Base-by-base conservation (phyloP, 805 yeast species). In the Sugiyamaella valdiviana region DNA sequence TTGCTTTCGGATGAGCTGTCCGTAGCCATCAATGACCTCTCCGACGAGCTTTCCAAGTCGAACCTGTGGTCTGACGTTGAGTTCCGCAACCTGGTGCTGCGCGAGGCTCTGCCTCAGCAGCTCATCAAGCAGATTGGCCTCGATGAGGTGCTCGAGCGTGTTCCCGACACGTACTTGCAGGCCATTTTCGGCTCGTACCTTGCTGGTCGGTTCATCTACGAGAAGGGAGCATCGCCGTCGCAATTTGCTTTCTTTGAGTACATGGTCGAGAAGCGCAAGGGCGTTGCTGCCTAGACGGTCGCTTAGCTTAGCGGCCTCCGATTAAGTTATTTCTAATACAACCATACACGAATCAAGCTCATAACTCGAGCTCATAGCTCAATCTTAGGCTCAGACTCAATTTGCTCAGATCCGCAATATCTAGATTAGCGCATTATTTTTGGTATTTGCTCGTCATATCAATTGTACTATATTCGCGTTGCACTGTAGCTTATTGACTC, bases 181-280 rank as follows among this genome's bases (percentile, higher is more conserved):
- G 95, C 96, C 2, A 78, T 91, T 57, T 85, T 91, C 62, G 95
- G 95, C 40, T 83, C 93, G 32, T 83, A 80, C 62, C 73, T 89
- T 59, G 89, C 95, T 9, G 84, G 95, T 42, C 75, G 83, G 42
- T 89, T 85, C 66, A 95, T 89, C 47, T 89, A 89, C 68, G 74
- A 84, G 22, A 75, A 82, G 61, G 96, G 96, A 48, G 73, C 80
- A 51, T 86, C 79, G 53, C 80, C 91, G 41, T 86, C 87, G 66
- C 95, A 69, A 55, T 71, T 71, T 58, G 74, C 75, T 10, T 71
- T 71, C 59, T 71, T 68, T 52, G 75, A 71, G 56, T 71, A 58
- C 58, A 70, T 71, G 74, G 58, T 58, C 21, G 62, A 60, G 54
- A 59, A 57, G 59, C 46, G 58, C 41, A 52, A 49, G 49, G 26